Evolutionary conservation across 2,329 filamentous ascomycete genomes (phyloP).

Genomic region (Xylariaceae sp.): DNA sequence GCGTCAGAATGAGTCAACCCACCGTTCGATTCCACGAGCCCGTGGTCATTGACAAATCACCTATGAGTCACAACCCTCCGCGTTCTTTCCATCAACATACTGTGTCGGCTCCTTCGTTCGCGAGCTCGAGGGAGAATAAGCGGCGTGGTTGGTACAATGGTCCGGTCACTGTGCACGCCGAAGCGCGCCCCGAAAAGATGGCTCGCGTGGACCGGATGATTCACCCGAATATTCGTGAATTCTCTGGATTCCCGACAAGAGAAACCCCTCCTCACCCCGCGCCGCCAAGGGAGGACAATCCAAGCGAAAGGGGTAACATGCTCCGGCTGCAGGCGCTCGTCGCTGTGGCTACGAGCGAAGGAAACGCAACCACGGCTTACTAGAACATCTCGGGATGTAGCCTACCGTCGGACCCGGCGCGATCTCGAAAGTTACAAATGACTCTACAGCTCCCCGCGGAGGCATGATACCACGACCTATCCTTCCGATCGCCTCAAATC

Average conservation of each 20-base stretch:
- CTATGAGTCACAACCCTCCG: conserved; percentile 4
- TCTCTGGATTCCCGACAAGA: conserved; percentile 41
- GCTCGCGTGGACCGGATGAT: conserved; percentile 49
- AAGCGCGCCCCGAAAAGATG: conserved; percentile 30
- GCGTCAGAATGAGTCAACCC: conserved; percentile 35
- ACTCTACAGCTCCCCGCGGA: conserved; percentile 5
- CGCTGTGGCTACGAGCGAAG: conserved; percentile 56
- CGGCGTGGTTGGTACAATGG: conserved; percentile 68
- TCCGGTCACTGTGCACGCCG: conserved; percentile 30
- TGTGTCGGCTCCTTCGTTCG: conserved; percentile 49
- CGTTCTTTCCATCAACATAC: conserved; percentile 46
- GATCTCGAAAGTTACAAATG: neutral
- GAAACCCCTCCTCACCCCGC: conserved; percentile 24
- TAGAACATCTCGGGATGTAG: conserved; percentile 9
- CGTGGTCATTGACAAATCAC: conserved; percentile 21
- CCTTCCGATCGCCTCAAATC: neutral
- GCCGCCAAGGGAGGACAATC: conserved; percentile 24
- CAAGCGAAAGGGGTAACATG: conserved; percentile 38
- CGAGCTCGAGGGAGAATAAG: conserved; percentile 53
- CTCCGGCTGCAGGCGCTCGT: conserved; percentile 53
- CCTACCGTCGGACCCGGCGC: neutral
- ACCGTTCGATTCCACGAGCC: conserved; percentile 50
- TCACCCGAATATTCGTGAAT: conserved; percentile 48
- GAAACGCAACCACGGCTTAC: conserved; percentile 27
- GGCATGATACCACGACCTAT: neutral